Evolutionary conservation across 352 stramenopile genomes (phyloP), one percentile per base, ranked within the genome.

Genomic region (Phytopythium vexans): DNA sequence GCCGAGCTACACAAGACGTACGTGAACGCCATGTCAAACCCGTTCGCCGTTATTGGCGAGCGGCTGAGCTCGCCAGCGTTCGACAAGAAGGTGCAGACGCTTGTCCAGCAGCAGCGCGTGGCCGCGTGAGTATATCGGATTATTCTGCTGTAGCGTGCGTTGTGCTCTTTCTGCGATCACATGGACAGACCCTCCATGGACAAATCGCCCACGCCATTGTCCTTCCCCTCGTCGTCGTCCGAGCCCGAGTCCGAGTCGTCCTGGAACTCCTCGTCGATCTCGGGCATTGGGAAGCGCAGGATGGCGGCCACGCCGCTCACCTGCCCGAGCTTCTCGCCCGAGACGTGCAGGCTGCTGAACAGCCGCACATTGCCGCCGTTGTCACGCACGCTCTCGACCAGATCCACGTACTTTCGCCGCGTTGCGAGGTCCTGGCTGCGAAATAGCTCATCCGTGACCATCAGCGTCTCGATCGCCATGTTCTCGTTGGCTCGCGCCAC

Each of bases 381-480:
- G 7, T 89, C 88, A 12, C 90, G 80, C 15, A 98, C 92, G 45
- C 76, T 94, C 66, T 99, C 96, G 27, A 98, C 94, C 1, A 99
- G 73, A 44, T 93, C 60, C 2, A 99, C 92, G 67, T 98, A 98
- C 54, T 95, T 89, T 53, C 82, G 83, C n/a, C 96, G 68, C 36
- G 76, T 91, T 9, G 77, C 71, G 35, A 98, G 69, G 60, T 98
- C 88, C 41, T 96, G 85, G 56, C 67, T 89, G 6, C 94, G 84
- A 72, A 98, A 98, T 9, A 98, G 72, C 56, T 95, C 82, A 68
- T 99, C 96, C 31, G 92, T 96, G 60, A 99, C 92, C 56, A 99
- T 72, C 21, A 99, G 72, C 32, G 84, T 97, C 66, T 98, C 94
- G 52, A 99, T 96, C 2, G 96, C 96, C 51, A 92, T 72, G 60